phyloP scores from a whole-genome alignment of 805 yeast genomes.

The Candida pseudoglaebosa region DNA sequence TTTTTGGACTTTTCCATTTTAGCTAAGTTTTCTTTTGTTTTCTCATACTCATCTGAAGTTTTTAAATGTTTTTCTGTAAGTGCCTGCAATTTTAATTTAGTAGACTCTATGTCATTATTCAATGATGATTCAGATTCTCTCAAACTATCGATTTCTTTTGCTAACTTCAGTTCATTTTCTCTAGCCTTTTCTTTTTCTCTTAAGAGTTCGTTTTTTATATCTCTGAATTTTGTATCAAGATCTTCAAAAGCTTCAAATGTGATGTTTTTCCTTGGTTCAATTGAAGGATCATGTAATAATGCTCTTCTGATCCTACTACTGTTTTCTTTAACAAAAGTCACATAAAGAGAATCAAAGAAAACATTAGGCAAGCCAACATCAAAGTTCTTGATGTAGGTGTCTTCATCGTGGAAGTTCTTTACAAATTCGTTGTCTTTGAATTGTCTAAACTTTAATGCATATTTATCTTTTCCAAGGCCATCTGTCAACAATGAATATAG shows the following conservation, averaged over 20 bases:
- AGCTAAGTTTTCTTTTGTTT: constrained; percentile 18
- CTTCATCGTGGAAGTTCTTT: constrained; percentile 48
- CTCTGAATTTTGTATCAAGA: constrained; percentile 33
- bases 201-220: constrained; percentile 20
- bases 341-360: constrained; percentile 63
- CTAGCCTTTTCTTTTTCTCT: constrained; percentile 17
- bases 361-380: constrained; percentile 86
- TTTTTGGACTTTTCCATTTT: constrained; percentile 27
- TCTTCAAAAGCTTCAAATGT: constrained; percentile 58
- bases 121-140: constrained; percentile 12
- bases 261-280: constrained; percentile 65
- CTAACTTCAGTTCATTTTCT: constrained; percentile 17
- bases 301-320: constrained; percentile 64
- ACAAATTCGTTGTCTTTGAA: constrained; percentile 59
- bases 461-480: constrained; percentile 78
- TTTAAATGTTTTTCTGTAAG: constrained; percentile 18
- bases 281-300: constrained; percentile 65
- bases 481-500: constrained; percentile 60
- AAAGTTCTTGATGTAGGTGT: constrained; percentile 55
- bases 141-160: constrained; percentile 15
- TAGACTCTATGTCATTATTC: constrained; percentile 10
- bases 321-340: constrained; percentile 65
- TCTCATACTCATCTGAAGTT: constrained; percentile 17
- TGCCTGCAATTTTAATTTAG: constrained; percentile 15
- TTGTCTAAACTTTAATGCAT: constrained; percentile 66